Evolutionary conservation across 345 rosid species (phyloP).

Genomic region (Barbarea vulgaris): DNA sequence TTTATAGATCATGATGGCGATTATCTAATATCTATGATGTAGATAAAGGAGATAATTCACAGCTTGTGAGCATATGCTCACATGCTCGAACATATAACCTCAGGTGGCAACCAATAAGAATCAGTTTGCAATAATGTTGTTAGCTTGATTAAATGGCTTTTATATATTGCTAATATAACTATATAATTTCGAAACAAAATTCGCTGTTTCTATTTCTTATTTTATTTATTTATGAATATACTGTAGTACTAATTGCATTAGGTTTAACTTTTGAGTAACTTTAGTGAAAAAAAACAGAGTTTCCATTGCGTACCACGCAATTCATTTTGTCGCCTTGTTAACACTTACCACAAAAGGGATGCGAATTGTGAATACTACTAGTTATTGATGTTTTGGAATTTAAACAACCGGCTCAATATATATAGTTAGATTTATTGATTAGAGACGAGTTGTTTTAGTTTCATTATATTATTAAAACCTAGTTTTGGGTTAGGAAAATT

Average conservation of each 20-base stretch:
- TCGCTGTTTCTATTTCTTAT: conserved; percentile 1
- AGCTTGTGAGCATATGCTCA: conserved; percentile 43
- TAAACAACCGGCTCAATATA: background rate
- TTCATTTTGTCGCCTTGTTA: background rate
- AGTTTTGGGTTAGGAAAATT: background rate
- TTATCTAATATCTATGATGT: conserved; percentile 13
- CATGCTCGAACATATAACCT: conserved; percentile 29
- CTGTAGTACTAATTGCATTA: background rate
- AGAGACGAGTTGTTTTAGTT: background rate
- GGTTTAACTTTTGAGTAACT: background rate
- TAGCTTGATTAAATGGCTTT: conserved; percentile 18
- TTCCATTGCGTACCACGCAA: background rate
- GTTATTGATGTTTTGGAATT: background rate
- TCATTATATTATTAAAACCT: background rate
- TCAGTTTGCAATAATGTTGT: conserved; percentile 29
- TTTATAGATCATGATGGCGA: conserved; percentile 13
- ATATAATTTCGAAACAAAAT: background rate
- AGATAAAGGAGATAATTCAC: conserved; percentile 34
- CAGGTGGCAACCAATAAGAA: conserved; percentile 38
- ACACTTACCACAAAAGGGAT: background rate
- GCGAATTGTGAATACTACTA: background rate
- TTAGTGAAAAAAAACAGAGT: background rate
- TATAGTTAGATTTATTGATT: background rate
- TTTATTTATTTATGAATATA: background rate
- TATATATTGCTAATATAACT: background rate